A percentile compares a stretch with the other conserved stretches of the same genome.
phyloP scores from a whole-genome alignment of 768 basidiomycete genomes.

The Russula virescens region DNA sequence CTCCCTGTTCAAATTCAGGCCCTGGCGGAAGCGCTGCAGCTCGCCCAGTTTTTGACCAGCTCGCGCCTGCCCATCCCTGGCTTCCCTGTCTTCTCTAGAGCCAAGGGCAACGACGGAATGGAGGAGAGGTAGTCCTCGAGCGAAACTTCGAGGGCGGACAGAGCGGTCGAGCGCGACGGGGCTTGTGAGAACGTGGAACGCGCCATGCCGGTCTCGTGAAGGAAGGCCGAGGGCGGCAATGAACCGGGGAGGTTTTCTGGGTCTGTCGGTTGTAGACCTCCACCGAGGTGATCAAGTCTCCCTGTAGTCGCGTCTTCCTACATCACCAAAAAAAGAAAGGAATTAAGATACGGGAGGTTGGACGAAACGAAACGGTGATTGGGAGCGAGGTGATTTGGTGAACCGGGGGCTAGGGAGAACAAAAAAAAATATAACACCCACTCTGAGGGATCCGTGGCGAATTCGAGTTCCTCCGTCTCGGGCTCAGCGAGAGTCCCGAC shows the following conservation, averaged over 20 bases:
- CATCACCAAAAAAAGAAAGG: neutral
- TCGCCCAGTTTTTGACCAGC: slow-evolving; percentile 91
- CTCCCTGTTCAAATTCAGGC: slow-evolving; percentile 82
- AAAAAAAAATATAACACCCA: slow-evolving; percentile 32
- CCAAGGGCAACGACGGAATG: slow-evolving; percentile 72
- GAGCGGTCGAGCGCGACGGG: slow-evolving; percentile 79
- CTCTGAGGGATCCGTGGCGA: slow-evolving; percentile 88
- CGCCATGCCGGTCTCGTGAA: slow-evolving; percentile 68
- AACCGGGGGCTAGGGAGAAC: too few relatives aligned
- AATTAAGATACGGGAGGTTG: too few relatives aligned
- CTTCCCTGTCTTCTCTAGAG: slow-evolving; percentile 72
- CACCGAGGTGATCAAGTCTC: slow-evolving; percentile 85
- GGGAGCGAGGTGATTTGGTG: too few relatives aligned
- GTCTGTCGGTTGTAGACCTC: slow-evolving; percentile 51
- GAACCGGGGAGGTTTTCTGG: slow-evolving; percentile 40
- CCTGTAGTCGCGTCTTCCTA: slow-evolving; percentile 83
- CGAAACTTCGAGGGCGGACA: slow-evolving; percentile 81
- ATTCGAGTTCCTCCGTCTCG: slow-evolving; percentile 90
- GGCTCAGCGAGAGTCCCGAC: slow-evolving; percentile 57
- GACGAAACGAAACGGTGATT: too few relatives aligned
- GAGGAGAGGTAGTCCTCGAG: slow-evolving; percentile 80
- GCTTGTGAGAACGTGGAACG: slow-evolving; percentile 92
- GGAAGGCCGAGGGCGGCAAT: slow-evolving; percentile 49
- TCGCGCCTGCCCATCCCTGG: slow-evolving; percentile 76
- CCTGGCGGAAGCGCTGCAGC: slow-evolving; percentile 87